A percentile compares a stretch with the other conserved stretches of the same genome.
Conservation (phyloP, 75 land plant species). For the Cunninghamia lanceolata region DNA sequence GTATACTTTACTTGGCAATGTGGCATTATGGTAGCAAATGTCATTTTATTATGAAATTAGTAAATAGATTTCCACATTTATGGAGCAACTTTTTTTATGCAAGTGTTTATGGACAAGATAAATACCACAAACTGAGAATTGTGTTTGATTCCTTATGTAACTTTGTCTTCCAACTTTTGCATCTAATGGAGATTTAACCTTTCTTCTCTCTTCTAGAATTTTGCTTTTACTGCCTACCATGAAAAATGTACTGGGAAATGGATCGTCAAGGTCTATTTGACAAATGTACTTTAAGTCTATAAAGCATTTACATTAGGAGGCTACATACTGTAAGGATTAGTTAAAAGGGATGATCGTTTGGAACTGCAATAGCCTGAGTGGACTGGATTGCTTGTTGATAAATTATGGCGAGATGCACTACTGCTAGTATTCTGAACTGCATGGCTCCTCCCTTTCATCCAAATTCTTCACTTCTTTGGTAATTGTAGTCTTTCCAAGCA, state of each 20-base stretch:
- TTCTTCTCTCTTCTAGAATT: not conserved
- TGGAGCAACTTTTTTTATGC: not conserved
- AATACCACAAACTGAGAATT: not conserved
- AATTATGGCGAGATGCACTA: not conserved
- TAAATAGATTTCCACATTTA: not conserved
- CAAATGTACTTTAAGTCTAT: not conserved
- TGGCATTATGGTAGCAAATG: not conserved
- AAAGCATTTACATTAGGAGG: not conserved
- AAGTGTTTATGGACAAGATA: not conserved
- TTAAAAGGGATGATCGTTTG: not conserved
- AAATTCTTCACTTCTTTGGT: not conserved
- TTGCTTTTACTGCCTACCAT: not conserved
- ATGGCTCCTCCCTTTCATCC: not conserved
- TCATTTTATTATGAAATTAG: not conserved
- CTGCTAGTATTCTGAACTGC: not conserved
- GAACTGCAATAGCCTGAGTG: constrained; percentile 6
- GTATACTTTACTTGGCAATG: not conserved
- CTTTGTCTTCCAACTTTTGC: not conserved
- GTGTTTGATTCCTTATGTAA: not conserved
- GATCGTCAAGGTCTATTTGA: not conserved
- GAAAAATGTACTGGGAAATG: not conserved
- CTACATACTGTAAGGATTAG: not conserved
- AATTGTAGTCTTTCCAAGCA: not conserved
- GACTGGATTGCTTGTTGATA: not conserved
- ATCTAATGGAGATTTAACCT: not conserved